These are phyloP conservation scores for Isoetes taiwanensis DNA, from an alignment of 75 land plant genomes.

Conservation along the genomic window DNA sequence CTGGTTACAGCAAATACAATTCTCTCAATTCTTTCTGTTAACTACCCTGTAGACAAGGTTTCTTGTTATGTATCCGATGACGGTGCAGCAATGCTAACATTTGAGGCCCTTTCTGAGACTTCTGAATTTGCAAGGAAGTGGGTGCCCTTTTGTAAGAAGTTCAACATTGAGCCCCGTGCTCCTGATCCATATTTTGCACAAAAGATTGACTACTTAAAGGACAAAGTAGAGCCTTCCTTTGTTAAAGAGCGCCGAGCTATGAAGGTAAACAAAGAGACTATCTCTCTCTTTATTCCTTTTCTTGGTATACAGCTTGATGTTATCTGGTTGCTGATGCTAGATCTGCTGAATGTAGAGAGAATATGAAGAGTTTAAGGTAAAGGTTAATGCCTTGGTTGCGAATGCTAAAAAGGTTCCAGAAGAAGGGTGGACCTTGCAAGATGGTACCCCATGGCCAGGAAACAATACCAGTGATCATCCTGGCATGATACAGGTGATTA, in stretches of 20 bases:
- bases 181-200: conserved; percentile 48
- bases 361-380: conserved; percentile 77
- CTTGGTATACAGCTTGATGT: background rate
- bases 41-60: conserved; percentile 11
- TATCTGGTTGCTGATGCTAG: background rate
- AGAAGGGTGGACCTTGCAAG: conserved; percentile 99
- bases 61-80: conserved; percentile 2
- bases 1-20: conserved; percentile 78
- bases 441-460: conserved; percentile 94
- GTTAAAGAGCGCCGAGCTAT: conserved; percentile 54
- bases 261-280: conserved; percentile 37
- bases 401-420: conserved; percentile 60
- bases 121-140: conserved; percentile 57
- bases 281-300: conserved; percentile 12
- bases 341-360: conserved; percentile 42
- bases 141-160: conserved; percentile 62
- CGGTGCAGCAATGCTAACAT: conserved; percentile 31
- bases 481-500: conserved; percentile 70
- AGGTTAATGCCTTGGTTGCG: conserved; percentile 64
- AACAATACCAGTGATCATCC: conserved; percentile 81
- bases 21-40: conserved; percentile 47
- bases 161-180: conserved; percentile 44
- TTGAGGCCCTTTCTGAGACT: conserved; percentile 46
- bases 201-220: conserved; percentile 53
- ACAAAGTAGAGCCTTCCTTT: conserved; percentile 55